Base-by-base conservation (phyloP, 768 basidiomycete species). In the Lactarius akahatsu region DNA sequence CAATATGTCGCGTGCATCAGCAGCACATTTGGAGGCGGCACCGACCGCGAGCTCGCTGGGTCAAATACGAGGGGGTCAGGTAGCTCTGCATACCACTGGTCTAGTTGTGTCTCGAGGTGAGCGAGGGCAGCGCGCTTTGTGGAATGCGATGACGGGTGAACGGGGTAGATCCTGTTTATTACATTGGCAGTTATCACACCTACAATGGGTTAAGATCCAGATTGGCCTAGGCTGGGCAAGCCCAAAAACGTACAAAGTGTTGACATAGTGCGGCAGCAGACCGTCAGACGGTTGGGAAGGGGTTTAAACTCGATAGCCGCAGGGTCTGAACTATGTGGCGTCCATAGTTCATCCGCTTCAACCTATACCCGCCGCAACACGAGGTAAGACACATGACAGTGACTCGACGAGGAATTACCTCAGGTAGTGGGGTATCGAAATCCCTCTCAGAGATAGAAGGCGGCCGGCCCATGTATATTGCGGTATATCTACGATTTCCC, bases 381-480 rank as follows among this genome's bases (percentile, higher is more conserved):
- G 54, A 52, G 26, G 15, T 52, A 30, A 34, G 23, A 40, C 18
- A 40, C 6, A 41, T 57, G n/a, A 23, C 9, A 56, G 40, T 38
- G 69, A 45, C 34, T 40, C 60, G 30, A 62, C n/a, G 9, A 56
- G 23, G 28, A 57, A 23, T 38, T 41, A 84, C 76, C 63, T 81
- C 79, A 15, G 88, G 89, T 57, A 87, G 73, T 55, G 84, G 83
- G 1, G 85, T 86, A 72, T 92, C 88, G 69, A 85, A 90, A 75
- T 91, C 89, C 59, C 78, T 79, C 66, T 90, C 89, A 65, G 84
- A 80, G 38, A 92, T 89, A 68, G 84, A 80, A 54, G 84, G 80
- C 7, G 90, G 89, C 16, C 90, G 86, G 36, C 89, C 88, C 83
- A 92, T 86, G 76, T 90, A 92, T 38, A 89, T 80, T 28, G 88